Conservation (phyloP, 305 asterid species). For the Solanum hybrid region DNA sequence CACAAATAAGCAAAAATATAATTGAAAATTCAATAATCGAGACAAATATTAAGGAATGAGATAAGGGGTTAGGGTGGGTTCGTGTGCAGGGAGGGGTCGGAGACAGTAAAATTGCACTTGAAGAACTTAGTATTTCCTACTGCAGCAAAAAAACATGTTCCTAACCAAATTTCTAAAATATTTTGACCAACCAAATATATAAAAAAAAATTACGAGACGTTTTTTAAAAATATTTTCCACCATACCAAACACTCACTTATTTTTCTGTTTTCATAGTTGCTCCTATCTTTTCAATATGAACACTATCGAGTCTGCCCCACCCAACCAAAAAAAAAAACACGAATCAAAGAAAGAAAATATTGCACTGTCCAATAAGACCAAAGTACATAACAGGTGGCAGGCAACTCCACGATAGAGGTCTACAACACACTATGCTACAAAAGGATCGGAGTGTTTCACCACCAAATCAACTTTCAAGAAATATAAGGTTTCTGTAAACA, state of each 20-base stretch:
- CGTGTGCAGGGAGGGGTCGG: neutral
- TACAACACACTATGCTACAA: neutral
- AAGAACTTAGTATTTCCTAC: neutral
- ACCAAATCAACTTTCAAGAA: neutral
- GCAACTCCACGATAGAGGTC: neutral
- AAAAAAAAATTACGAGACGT: accelerated
- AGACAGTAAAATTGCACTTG: neutral
- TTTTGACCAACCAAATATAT: neutral
- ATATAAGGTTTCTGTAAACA: neutral
- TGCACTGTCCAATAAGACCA: neutral
- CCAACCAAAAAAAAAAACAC: neutral
- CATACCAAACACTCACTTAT: neutral
- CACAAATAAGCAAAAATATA: neutral
- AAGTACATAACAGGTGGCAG: neutral
- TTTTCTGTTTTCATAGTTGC: neutral
- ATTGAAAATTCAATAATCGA: neutral
- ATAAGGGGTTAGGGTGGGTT: neutral
- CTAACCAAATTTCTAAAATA: neutral
- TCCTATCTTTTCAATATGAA: neutral
- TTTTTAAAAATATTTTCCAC: neutral
- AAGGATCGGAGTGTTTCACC: neutral
- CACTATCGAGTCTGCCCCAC: neutral
- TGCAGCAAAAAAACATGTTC: neutral
- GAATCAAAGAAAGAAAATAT: neutral
- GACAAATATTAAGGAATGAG: neutral